Conservation (phyloP, 805 yeast species). For the Ogataea siamensis region DNA sequence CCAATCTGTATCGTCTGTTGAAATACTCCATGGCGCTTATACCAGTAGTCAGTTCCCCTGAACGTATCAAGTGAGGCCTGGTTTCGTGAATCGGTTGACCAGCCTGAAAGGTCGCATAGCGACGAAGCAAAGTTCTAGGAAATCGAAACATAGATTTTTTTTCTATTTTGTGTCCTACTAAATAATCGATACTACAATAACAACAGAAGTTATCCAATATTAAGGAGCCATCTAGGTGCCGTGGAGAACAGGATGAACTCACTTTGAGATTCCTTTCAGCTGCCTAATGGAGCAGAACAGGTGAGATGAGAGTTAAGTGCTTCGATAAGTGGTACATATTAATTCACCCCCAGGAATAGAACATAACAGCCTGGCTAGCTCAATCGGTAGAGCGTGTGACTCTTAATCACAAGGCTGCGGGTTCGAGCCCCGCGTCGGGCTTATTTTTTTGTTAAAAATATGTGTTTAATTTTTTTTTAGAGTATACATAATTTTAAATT, state of each 20-base stretch:
- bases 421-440: constrained; percentile 31
- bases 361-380: constrained; percentile 25
- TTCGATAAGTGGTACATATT: too few species aligned
- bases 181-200: too few species aligned
- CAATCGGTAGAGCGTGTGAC: constrained; percentile 32
- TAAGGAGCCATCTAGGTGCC: too few species aligned
- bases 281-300: too few species aligned
- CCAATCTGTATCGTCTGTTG: constrained; percentile 61
- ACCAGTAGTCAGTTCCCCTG: constrained; percentile 87
- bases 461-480: constrained; percentile 1
- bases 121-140: constrained; percentile 4
- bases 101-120: constrained; percentile 31
- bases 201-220: too few species aligned
- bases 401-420: constrained; percentile 31
- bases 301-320: neutral
- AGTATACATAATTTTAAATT: constrained; percentile 8
- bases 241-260: too few species aligned
- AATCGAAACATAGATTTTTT: constrained; percentile 9
- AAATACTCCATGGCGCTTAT: constrained; percentile 82
- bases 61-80: constrained; percentile 66
- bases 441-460: constrained; percentile 9
- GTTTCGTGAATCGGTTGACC: constrained; percentile 92
- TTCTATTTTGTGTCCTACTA: too few species aligned
- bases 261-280: too few species aligned
- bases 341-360: neutral